A percentile compares a stretch with the other conserved stretches of the same genome.
Conservation (phyloP, 83 land plant genomes). For the Larix sibirica region DNA sequence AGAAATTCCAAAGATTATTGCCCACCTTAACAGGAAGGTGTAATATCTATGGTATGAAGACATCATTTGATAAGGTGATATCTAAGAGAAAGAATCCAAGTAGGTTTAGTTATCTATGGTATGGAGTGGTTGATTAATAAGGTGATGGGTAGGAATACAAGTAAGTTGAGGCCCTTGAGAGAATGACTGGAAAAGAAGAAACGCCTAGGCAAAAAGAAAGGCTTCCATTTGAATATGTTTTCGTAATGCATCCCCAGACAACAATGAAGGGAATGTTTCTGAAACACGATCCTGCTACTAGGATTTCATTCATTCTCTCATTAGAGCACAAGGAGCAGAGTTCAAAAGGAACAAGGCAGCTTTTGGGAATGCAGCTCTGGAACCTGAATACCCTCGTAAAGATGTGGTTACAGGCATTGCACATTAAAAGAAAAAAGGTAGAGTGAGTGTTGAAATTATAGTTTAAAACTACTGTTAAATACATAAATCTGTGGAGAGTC, state of each 20-base stretch:
- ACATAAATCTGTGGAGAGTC: not conserved
- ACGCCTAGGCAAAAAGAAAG: not conserved
- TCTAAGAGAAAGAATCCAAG: no score
- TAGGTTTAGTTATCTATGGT: no score
- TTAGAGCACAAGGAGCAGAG: not conserved
- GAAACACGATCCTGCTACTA: not conserved
- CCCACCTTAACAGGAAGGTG: not conserved
- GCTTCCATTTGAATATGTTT: not conserved
- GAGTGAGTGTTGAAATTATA: not conserved
- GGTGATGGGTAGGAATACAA: not conserved
- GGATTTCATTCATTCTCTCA: not conserved
- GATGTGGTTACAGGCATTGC: not conserved
- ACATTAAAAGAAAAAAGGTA: not conserved
- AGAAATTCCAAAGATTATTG: no score
- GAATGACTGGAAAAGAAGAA: not conserved
- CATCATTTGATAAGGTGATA: no score
- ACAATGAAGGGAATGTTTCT: not conserved
- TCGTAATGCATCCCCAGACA: not conserved
- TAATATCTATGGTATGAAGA: not conserved
- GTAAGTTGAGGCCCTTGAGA: slow-evolving; percentile 1
- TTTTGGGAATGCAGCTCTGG: not conserved
- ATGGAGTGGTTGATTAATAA: not conserved
- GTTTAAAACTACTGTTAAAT: not conserved
- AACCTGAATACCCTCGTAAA: not conserved
- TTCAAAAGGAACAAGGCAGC: not conserved